Base-by-base conservation (phyloP, 2,329 filamentous ascomycete genomes). In the Arachnopeziza araneosa region DNA sequence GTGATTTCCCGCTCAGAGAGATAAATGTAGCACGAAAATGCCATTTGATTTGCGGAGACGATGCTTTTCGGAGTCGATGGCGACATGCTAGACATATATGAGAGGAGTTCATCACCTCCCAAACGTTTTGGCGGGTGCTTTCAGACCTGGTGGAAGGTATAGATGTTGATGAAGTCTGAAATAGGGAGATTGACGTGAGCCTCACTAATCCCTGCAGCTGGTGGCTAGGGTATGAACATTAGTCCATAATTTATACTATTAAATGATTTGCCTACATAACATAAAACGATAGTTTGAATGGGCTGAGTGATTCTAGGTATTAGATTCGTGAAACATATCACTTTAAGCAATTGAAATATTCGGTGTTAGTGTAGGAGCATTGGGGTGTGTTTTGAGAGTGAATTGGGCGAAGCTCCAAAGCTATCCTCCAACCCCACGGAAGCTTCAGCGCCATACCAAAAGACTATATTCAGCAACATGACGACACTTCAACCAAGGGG, bases 401-500 rank as follows among this genome's bases (percentile, higher is more conserved):
- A n/a, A 30, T 30, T 30, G 26, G 26, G 26, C 9, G 26, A 30
- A 30, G 26, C 48, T 50, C 48, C 22, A n/a, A n/a, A 50, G 19
- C 48, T 50, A 48, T 17, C 21, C 23, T 49, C 53, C 53, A 49
- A 23, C 10, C 50, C 50, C 17, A 19, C 36, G 4, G 36, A 14
- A 44, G 36, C 26, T 30, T 9, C 26, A 30, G 9, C 26, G 26
- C 26, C 26, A 30, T 9, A 30, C 26, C 4, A 30, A 30, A 30
- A 30, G 26, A 30, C 4, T 30, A 4, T 30, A 30, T 30, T 9
- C 26, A 54, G 32, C 22, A 61, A 21, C 17, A 98, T 98, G 93
- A 89, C 93, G 14, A 88, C 88, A 50, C 81, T 96, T 52, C 76
- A 82, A 52, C 90, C 90, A 54, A 85, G 91, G 60, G 78, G 83